Base-by-base conservation (phyloP, 169 alveolate species). In the Plasmodium vivax region DNA sequence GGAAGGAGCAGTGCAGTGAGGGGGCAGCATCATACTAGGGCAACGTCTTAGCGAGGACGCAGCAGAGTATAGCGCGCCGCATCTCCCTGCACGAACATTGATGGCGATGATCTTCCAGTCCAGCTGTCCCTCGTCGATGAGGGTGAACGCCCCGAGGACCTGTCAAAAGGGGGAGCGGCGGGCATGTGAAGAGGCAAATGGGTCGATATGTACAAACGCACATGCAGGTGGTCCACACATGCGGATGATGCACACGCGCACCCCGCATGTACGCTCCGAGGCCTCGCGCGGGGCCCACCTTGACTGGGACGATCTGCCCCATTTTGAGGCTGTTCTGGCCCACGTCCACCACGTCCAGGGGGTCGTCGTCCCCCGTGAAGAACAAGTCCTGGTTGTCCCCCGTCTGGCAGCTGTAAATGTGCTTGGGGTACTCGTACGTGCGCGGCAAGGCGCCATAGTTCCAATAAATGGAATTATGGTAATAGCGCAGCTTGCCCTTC, bases 81-180 rank as follows among this genome's bases (percentile, higher is more conserved):
- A 34, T 82, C 73, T 30, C 19, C 68, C 73, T 62, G 19, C 16
- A 14, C 93, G 41, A 75, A 85, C 93, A 41, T 85, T 85, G 23
- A 85, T 85, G 8, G 87, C 93, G 19, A 85, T 85, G 36, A 85
- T 85, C 68, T 85, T 85, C 93, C 93, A 85, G 71, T 85, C 93
- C 80, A 85, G 80, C 36, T 85, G 87, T 8, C 93, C 93, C 68
- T 85, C 93, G 27, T 85, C 93, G 23, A 85, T 85, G 16, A 85
- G 56, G 23, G 93, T 85, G 27, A 85, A 85, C 2, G 93, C 93
- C 12, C 93, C 93, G 19, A 85, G 71, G 30, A 88, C 14, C 91
- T 88, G 14, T 0, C 9, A 47, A 47, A 47, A 47, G 19, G 58
- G 58, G 12, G 58, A 12, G 58, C 7, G 7, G 2, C 12, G 4